Evolutionary conservation across 1,284 basidiomycete species (phyloP).

Genomic region (Cronartium quercuum): DNA sequence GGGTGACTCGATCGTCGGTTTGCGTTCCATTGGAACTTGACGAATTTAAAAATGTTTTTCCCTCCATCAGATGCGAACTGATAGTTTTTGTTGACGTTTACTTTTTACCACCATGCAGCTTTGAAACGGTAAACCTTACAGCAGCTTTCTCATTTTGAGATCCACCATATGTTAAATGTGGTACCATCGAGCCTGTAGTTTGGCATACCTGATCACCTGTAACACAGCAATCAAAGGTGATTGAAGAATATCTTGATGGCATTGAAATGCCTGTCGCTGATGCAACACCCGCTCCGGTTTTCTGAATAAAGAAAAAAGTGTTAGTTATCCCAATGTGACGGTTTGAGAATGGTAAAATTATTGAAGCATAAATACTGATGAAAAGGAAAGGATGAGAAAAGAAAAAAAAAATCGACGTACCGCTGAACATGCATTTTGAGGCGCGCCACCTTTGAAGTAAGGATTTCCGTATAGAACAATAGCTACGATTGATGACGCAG

Average conservation of each 20-base stretch:
- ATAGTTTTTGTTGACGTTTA: not conserved
- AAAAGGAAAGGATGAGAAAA: not conserved
- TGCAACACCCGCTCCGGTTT: not conserved
- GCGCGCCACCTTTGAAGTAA: not conserved
- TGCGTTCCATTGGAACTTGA: too few species aligned
- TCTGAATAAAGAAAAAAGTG: not conserved
- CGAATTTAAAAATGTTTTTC: too few species aligned
- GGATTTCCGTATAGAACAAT: constrained; percentile 30
- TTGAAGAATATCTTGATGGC: not conserved
- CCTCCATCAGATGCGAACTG: not conserved
- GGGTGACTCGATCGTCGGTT: too few species aligned
- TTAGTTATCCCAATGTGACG: not conserved
- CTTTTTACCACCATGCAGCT: too few species aligned
- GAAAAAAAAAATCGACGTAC: not conserved
- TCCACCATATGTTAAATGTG: constrained; percentile 9
- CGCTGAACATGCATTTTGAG: constrained; percentile 18
- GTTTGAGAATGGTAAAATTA: not conserved
- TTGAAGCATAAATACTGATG: not conserved
- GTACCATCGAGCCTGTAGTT: not conserved
- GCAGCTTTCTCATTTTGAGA: constrained; percentile 16
- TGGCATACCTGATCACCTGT: constrained; percentile 14
- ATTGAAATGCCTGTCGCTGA: not conserved
- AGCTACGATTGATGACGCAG: not conserved
- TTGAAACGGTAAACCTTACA: not conserved
- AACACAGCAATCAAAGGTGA: constrained; percentile 3